These are phyloP conservation scores for Aureobasidium zeae DNA, from an alignment of 2,329 filamentous ascomycete genomes.

Conservation along the genomic window DNA sequence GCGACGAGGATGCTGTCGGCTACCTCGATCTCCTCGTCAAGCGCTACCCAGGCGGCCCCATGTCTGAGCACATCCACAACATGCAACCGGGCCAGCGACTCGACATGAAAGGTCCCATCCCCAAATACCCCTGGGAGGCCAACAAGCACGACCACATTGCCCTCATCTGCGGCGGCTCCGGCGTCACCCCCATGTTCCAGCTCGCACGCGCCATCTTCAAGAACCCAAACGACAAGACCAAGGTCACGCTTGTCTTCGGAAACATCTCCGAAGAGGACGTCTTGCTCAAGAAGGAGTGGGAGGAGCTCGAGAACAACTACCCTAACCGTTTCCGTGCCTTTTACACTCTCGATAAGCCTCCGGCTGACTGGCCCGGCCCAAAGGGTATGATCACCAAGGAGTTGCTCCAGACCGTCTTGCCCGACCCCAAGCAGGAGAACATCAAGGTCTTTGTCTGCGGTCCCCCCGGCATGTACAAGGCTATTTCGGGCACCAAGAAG, in stretches of 20 bases:
- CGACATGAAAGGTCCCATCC: constrained; percentile 88
- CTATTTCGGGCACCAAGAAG: constrained; percentile 79
- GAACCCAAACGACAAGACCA: constrained; percentile 93
- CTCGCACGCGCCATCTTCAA: constrained; percentile 84
- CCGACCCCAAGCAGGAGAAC: constrained; percentile 82
- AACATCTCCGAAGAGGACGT: constrained; percentile 89
- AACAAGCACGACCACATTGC: constrained; percentile 92
- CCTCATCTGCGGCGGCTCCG: constrained; percentile 86
- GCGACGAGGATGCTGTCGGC: constrained; percentile 68
- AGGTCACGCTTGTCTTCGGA: constrained; percentile 90
- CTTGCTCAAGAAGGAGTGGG: constrained; percentile 74
- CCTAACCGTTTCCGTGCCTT: constrained; percentile 92
- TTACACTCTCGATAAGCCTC: constrained; percentile 81
- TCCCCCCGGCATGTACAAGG: constrained; percentile 86
- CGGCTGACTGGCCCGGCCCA: constrained; percentile 58
- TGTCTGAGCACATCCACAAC: constrained; percentile 81
- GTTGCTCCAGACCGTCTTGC: constrained; percentile 85
- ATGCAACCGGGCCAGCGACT: constrained; percentile 74
- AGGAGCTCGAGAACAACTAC: constrained; percentile 86
- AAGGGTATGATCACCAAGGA: constrained; percentile 84
- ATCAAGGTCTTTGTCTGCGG: constrained; percentile 97
- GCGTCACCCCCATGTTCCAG: constrained; percentile 98
- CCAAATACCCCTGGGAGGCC: constrained; percentile 79
- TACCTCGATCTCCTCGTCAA: constrained; percentile 87
- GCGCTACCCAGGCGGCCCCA: constrained; percentile 79